Conservation (phyloP, 257 asterid species). For the Cruciata laevipes region DNA sequence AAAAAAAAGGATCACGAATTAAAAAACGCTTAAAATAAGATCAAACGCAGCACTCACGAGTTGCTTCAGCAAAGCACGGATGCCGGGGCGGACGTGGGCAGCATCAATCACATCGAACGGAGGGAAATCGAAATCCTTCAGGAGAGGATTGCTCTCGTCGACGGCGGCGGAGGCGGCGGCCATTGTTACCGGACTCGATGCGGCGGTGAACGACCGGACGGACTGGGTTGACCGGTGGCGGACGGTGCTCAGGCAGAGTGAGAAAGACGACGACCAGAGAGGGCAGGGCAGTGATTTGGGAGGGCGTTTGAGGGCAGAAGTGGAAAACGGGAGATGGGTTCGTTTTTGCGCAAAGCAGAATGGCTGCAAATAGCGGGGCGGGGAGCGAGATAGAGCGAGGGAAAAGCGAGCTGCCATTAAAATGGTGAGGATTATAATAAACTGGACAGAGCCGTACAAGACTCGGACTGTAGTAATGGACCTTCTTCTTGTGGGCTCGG, state of each 20-base stretch:
- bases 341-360: slow-evolving; percentile 29
- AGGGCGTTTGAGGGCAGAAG: slow-evolving; percentile 21
- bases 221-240: slow-evolving; percentile 17
- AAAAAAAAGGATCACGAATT: neutral
- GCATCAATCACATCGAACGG: slow-evolving; percentile 75
- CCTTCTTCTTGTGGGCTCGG: neutral
- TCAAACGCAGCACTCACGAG: slow-evolving; percentile 31
- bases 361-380: slow-evolving; percentile 26
- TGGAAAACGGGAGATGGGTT: slow-evolving; percentile 15
- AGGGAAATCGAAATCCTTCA: slow-evolving; percentile 76
- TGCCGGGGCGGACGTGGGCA: slow-evolving; percentile 83
- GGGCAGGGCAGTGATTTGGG: slow-evolving; percentile 62
- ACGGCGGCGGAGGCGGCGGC: slow-evolving; percentile 28
- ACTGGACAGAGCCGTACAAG: slow-evolving; percentile 8
- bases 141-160: slow-evolving; percentile 46
- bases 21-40: neutral
- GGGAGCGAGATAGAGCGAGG: slow-evolving; percentile 15
- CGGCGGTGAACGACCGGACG: slow-evolving; percentile 37
- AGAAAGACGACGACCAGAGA: slow-evolving; percentile 64
- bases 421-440: slow-evolving; percentile 15
- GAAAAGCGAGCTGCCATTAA: slow-evolving; percentile 30
- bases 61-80: slow-evolving; percentile 66
- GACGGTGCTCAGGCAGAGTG: slow-evolving; percentile 44
- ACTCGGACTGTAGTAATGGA: slow-evolving; percentile 1
- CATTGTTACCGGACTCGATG: slow-evolving; percentile 16